Evolutionary conservation across 1,139 yeast species (phyloP), one percentile per base, ranked within the genome.

Genomic region (Suhomyces maxii): DNA sequence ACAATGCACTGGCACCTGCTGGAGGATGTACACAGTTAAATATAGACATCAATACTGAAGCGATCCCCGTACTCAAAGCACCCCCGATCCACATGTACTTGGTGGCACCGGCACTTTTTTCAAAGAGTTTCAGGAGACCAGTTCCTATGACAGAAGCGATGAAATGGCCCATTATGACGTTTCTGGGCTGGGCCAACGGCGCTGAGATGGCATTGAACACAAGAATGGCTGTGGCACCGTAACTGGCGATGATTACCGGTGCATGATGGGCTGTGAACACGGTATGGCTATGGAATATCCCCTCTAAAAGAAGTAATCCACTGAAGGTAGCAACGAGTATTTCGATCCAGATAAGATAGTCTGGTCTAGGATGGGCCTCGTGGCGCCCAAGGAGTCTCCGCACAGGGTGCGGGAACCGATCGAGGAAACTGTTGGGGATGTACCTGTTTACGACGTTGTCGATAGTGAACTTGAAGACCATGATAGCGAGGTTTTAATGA

Each of bases 121-220:
- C 65, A 55, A 84, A 84, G 44, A 84, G 65, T 55, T 83, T 84
- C 48, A 73, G 74, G 26, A 84, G 62, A 49, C 83, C 70, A 1
- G 82, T 66, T 0, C 89, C 89, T 28, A 82, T 58, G 8, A 83
- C 41, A 0, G 86, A 65, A 4, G 83, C 63, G 3, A 82, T 28
- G 52, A 84, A 70, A 41, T 83, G 85, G 3, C 89, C 89, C 42
- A 77, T 45, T 7, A 84, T 49, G 0, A 84, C 68, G 58, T 78
- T 82, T 45, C 89, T 63, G 0, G 90, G 90, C 63, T 84, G 90
- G 1, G 88, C 83, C 42, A 84, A 65, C 1, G 90, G 89, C 0
- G 79, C 79, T 39, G 63, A 74, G 13, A 70, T 67, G 0, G 82
- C 79, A 57, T 84, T 84, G 63, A 79, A 84, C 40, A 83, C 69